phyloP scores from a whole-genome alignment of 768 basidiomycete species.

The Candolleomyces aberdarensis region DNA sequence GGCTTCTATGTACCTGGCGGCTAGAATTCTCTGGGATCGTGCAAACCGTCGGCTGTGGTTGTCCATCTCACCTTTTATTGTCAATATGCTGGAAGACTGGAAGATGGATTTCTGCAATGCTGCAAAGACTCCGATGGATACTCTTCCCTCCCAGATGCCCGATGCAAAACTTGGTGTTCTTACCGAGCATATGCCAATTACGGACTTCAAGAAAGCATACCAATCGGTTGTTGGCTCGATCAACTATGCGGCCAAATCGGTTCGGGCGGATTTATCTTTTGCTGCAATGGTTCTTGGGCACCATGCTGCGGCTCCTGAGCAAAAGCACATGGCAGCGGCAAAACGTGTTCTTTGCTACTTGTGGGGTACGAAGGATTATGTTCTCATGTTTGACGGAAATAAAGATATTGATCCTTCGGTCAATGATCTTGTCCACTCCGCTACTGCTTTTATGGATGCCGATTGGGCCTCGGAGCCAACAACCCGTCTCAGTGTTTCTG shows the following conservation, averaged over 20 bases:
- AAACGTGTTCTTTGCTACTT: conserved; percentile 28
- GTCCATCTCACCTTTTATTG: too few species aligned
- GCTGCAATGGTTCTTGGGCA: conserved; percentile 23
- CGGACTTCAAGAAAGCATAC: not conserved
- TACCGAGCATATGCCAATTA: too few species aligned
- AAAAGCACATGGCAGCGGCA: conserved; percentile 21
- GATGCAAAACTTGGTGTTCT: too few species aligned
- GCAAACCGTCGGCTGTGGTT: too few species aligned
- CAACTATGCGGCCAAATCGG: conserved; percentile 22
- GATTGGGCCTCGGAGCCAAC: conserved; percentile 22
- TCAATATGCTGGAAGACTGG: too few species aligned
- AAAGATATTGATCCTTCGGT: not conserved
- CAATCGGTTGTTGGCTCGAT: conserved; percentile 17
- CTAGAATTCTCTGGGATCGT: too few species aligned
- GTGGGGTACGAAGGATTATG: conserved; percentile 15
- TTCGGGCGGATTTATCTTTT: conserved; percentile 29
- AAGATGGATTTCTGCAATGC: too few species aligned
- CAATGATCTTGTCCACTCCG: not conserved
- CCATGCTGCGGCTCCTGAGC: conserved; percentile 20
- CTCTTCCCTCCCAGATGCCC: not conserved
- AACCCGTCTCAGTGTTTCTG: conserved; percentile 25
- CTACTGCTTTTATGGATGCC: conserved; percentile 20
- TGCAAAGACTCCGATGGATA: too few species aligned
- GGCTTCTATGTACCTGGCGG: too few species aligned
- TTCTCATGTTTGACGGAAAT: conserved; percentile 10